A percentile compares a stretch with the other conserved stretches of the same genome.
Conservation (phyloP, 2,329 filamentous ascomycete genomes). For the Orbilia ellipsospora region DNA sequence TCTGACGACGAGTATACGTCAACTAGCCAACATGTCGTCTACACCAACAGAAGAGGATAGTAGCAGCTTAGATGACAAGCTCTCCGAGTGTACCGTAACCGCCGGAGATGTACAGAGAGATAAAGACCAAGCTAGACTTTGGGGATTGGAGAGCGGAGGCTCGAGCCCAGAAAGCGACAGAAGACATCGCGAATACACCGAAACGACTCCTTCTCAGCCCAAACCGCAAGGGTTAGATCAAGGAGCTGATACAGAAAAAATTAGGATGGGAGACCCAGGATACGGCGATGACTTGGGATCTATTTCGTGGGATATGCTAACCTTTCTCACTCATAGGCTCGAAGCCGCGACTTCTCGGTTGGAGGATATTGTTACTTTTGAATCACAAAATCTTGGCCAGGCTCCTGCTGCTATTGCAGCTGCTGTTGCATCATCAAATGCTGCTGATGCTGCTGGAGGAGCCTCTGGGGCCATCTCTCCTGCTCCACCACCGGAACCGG, state of each 20-base stretch:
- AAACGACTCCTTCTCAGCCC: conserved; percentile 27
- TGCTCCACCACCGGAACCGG: conserved; percentile 61
- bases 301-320: conserved; percentile 39
- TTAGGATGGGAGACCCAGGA: neutral
- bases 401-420: conserved; percentile 65
- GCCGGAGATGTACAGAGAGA: conserved; percentile 10
- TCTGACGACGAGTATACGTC: neutral
- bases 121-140: conserved; percentile 12
- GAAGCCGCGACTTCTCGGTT: conserved; percentile 96
- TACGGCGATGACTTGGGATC: conserved; percentile 7
- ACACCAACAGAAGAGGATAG: conserved; percentile 23
- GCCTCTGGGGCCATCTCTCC: conserved; percentile 63
- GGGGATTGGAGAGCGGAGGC: conserved; percentile 22
- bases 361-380: conserved; percentile 87
- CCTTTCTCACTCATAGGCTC: conserved; percentile 72
- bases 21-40: conserved; percentile 34
- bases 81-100: conserved; percentile 32
- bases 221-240: conserved; percentile 22
- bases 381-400: conserved; percentile 67
- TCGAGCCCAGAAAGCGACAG: conserved; percentile 11
- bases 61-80: conserved; percentile 20
- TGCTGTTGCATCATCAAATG: conserved; percentile 58
- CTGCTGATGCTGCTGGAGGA: conserved; percentile 61
- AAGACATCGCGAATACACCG: conserved; percentile 23
- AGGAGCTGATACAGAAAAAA: neutral